Conservation (phyloP, 2,329 filamentous ascomycete species). For the Aspergillus floridensis region DNA sequence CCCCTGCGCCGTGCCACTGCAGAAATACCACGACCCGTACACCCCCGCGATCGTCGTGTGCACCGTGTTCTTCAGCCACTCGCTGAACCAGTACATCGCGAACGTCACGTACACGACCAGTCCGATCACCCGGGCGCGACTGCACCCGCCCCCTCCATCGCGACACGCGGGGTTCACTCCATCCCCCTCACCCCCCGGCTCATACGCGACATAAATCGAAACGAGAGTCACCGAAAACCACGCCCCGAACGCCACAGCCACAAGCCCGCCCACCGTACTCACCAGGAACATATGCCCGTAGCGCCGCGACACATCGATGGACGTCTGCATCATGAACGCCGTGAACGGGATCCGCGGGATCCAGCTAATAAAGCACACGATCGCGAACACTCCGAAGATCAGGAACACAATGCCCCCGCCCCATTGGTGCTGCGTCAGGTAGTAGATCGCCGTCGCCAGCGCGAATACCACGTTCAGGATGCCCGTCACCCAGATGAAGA, state of each 20-base stretch:
- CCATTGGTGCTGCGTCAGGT: conserved; percentile 73
- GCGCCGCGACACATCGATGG: conserved; percentile 78
- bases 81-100: conserved; percentile 88
- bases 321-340: conserved; percentile 81
- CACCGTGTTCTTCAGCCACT: conserved; percentile 91
- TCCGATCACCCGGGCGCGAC: conserved; percentile 74
- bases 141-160: conserved; percentile 58
- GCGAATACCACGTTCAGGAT: conserved; percentile 83
- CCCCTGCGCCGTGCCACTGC: conserved; percentile 56
- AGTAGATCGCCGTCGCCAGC: conserved; percentile 82
- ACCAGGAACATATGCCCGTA: conserved; percentile 86
- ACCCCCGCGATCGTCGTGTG: conserved; percentile 84
- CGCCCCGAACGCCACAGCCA: conserved; percentile 72
- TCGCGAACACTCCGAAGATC: conserved; percentile 74
- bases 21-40: conserved; percentile 93
- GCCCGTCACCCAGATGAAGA: conserved; percentile 89
- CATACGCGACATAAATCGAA: conserved; percentile 79
- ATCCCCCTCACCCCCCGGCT: conserved; percentile 51
- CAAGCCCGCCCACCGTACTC: conserved; percentile 75
- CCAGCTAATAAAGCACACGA: conserved; percentile 85
- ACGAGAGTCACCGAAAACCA: conserved; percentile 88
- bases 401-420: conserved; percentile 85
- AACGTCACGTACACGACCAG: conserved; percentile 85
- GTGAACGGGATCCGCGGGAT: conserved; percentile 88
- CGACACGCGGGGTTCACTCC: conserved; percentile 54